Base-by-base conservation (phyloP, 2,329 filamentous ascomycete genomes). In the Exophiala sp. region DNA sequence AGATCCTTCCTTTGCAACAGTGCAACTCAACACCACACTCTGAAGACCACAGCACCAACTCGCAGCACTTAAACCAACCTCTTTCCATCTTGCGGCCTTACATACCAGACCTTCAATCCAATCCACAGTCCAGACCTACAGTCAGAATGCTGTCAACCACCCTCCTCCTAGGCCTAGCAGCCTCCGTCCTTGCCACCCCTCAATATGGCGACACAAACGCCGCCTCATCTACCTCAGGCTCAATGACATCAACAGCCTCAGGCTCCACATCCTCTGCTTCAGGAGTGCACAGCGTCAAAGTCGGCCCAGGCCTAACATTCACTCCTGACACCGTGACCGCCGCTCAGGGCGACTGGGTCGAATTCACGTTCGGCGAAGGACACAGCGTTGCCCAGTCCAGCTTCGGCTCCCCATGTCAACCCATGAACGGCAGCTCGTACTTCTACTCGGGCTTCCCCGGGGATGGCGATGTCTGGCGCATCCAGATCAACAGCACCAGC, bases 331-430 rank as follows among this genome's bases (percentile, higher is more conserved):
- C 69, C 35, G 57, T 78, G 49, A 67, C 66, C n/a, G 77, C 78
- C 12, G 62, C 68, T 21, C 54, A 70, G 3, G 78, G 78, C 51
- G 77, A 78, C 57, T 69, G 75, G 43, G 69, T 82, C 44, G 75
- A 79, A 61, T 81, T 80, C 67, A 75, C 79, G 61, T 81, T 80
- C 66, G 72, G 73, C 52, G 70, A 75, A 3, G 77, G 76, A 62
- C 78, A 81, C 69, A 77, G 74, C 9, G 75, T 82, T 11, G 75
- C 73, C 6, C 72, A 76, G 58, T 74, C 75, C 24, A 70, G 74
- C 39, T 80, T 80, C 62, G 69, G 69, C 52, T 69, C 73, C 11
- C 78, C 78, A 1, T 83, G 79, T 63, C 63, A 72, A 24, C 76
- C 78, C 4, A 67, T 75, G 43, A 59, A 65, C 65, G 3, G 45